Evolutionary conservation across 441 rosid genomes (phyloP).

Genomic region (Brassica hybrid): DNA sequence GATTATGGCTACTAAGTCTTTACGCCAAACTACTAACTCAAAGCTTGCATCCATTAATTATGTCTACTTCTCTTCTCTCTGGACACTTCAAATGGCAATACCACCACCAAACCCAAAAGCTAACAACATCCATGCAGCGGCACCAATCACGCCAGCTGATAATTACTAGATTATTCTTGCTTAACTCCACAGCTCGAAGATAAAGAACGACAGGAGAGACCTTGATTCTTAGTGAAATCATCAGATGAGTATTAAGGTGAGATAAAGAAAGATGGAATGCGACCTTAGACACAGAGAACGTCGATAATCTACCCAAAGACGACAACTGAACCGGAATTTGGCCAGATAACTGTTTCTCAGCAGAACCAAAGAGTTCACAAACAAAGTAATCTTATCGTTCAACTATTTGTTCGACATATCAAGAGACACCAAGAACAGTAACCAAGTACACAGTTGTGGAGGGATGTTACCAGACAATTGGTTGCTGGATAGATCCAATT

Average conservation of each 20-base stretch:
- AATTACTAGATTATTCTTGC: slow-evolving; percentile 72
- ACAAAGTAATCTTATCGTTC: slow-evolving; percentile 73
- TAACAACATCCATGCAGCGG: slow-evolving; percentile 74
- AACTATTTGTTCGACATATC: slow-evolving; percentile 73
- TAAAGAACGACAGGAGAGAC: slow-evolving; percentile 74
- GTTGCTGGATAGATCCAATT: slow-evolving; percentile 72
- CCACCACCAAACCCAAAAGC: slow-evolving; percentile 86
- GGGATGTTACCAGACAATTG: slow-evolving; percentile 73
- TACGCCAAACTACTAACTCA: background rate
- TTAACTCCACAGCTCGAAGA: slow-evolving; percentile 68
- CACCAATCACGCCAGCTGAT: slow-evolving; percentile 89
- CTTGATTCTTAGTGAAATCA: slow-evolving; percentile 65
- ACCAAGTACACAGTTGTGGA: slow-evolving; percentile 65
- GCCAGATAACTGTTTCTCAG: slow-evolving; percentile 68
- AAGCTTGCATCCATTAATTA: background rate
- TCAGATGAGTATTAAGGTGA: slow-evolving; percentile 34
- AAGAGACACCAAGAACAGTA: slow-evolving; percentile 69
- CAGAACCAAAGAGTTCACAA: slow-evolving; percentile 58
- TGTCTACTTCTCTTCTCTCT: background rate
- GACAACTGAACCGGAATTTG: too few species aligned
- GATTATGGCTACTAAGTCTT: background rate
- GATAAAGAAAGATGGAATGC: too few species aligned
- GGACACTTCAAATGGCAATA: slow-evolving; percentile 63
- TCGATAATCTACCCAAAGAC: too few species aligned
- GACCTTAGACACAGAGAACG: too few species aligned